Evolutionary conservation across 495 filamentous ascomycete species (phyloP), one percentile per base, ranked within the genome.

Genomic region (Podospora australis): DNA sequence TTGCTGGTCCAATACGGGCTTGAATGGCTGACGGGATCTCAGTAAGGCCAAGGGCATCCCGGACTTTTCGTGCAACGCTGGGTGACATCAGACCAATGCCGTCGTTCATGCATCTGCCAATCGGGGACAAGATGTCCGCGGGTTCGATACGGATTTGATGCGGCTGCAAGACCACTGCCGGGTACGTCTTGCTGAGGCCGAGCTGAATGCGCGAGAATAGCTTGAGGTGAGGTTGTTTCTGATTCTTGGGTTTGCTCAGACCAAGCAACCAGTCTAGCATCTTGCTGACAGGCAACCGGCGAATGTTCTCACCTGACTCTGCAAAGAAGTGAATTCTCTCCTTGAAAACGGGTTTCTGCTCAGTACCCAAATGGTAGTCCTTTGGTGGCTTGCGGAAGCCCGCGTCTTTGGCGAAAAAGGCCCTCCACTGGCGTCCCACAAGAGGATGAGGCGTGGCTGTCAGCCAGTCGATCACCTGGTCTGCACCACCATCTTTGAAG

Each of bases 1-100:
- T 96, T 1, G 88, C 87, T 5, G 86, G 81, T 2, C 82, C 86
- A 50, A 97, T 81, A 32, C 91, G 74, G 9, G 73, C 91, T 66
- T 96, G 91, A 43, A 94, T 84, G 6, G 74, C 79, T 46, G 83
- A 84, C 0, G 90, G 88, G 0, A 83, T 73, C 32, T 73, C 71
- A 3, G 69, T 55, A 5, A 89, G 70, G 0, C 79, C 78, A 25
- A 90, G 70, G 2, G 59, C 55, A 26, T 82, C 70, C 7, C 76
- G 74, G 11, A 91, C 75, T 28, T 70, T 67, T 19, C 70, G 66
- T 5, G 86, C 87, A 19, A 87, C 71, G 3, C 62, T 61, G 28
- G 71, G 69, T 0, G 88, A 92, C 63, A 89, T 84, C 22, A 81
- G 65, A 11, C 79, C 85, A 43, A 87, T 87, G 4, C 88, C 87